phyloP scores from a whole-genome alignment of 805 yeast species.

The Blastobotrys americana region DNA sequence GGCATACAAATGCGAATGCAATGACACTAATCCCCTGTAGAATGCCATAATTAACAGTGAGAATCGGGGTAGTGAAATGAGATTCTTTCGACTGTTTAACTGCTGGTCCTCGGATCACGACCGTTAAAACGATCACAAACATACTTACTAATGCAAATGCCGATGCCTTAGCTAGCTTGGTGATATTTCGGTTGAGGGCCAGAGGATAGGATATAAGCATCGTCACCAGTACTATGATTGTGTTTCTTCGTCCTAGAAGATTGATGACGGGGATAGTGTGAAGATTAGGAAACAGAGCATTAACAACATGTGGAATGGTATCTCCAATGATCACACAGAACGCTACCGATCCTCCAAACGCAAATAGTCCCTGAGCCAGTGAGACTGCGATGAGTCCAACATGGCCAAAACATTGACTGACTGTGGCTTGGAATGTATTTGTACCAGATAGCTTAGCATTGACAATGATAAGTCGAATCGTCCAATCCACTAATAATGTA shows the following conservation, averaged over 20 bases:
- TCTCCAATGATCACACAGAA: conserved; percentile 94
- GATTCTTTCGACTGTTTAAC: conserved; percentile 43
- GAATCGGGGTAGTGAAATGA: conserved; percentile 33
- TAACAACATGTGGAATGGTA: conserved; percentile 82
- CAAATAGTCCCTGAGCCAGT: conserved; percentile 77
- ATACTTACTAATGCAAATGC: conserved; percentile 81
- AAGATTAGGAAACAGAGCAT: conserved; percentile 50
- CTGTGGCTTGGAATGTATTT: conserved; percentile 79
- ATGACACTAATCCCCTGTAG: conserved; percentile 92
- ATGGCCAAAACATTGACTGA: conserved; percentile 67
- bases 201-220: conserved; percentile 73
- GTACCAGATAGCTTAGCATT: conserved; percentile 75
- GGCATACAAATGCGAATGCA: conserved; percentile 92
- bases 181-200: conserved; percentile 71
- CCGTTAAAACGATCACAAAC: conserved; percentile 68
- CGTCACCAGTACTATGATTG: conserved; percentile 65
- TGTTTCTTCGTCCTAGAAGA: conserved; percentile 56
- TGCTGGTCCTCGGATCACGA: conserved; percentile 66
- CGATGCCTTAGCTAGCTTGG: conserved; percentile 76
- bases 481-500: conserved; percentile 81
- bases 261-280: conserved; percentile 34
- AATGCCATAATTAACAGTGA: conserved; percentile 49
- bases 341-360: conserved; percentile 91
- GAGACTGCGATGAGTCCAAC: conserved; percentile 61
- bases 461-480: conserved; percentile 63